Conservation (phyloP, 2,329 filamentous ascomycete genomes). For the Botryotinia calthae region DNA sequence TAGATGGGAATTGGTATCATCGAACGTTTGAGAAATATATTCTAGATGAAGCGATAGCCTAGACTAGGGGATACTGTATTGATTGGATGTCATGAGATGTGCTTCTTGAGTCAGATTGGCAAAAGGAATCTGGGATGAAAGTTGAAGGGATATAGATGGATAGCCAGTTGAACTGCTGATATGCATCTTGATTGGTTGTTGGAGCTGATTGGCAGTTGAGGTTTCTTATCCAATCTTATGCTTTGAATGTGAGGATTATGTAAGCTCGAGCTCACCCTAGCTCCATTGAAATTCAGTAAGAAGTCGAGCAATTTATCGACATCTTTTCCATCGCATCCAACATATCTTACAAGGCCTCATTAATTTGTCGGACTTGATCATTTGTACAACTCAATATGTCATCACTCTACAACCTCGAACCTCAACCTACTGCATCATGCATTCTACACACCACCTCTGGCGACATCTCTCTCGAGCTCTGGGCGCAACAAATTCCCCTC, state of each 20-base stretch:
- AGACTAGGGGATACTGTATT: not conserved
- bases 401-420: constrained; percentile 88
- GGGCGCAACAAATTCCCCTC: constrained; percentile 89
- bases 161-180: not conserved
- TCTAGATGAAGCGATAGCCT: not conserved
- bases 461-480: constrained; percentile 87
- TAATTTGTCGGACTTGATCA: constrained; percentile 27
- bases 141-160: not conserved
- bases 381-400: constrained; percentile 60
- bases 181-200: not conserved
- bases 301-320: not conserved
- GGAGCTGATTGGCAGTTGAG: not conserved
- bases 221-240: not conserved
- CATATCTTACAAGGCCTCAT: constrained; percentile 26
- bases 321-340: not conserved
- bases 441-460: constrained; percentile 87
- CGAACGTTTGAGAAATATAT: not conserved
- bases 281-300: not conserved
- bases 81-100: not conserved
- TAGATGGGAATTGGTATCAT: not conserved
- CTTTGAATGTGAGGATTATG: not conserved
- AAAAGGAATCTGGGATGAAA: not conserved
- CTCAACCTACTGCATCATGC: constrained; percentile 87
- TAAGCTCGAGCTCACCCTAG: not conserved
- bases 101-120: not conserved